Percentiles rank a stretch among this genome's conserved stretches.
phyloP scores from a whole-genome alignment of 2,329 filamentous ascomycete genomes.

The Fusarium fracticaudum region DNA sequence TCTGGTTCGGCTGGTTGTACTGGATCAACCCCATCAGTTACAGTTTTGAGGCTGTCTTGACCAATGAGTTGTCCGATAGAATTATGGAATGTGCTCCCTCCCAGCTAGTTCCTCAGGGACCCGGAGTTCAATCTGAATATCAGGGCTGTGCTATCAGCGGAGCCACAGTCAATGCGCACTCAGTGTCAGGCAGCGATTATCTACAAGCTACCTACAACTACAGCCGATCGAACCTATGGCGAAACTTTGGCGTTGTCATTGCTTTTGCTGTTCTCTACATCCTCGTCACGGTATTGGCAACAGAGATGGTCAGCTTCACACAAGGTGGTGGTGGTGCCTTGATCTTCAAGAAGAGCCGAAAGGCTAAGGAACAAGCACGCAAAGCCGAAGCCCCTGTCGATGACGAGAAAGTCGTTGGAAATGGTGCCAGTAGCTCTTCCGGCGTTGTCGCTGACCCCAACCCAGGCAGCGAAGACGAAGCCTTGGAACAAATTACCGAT shows the following conservation, averaged over 20 bases:
- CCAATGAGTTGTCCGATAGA: slow-evolving; percentile 64
- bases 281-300: slow-evolving; percentile 31
- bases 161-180: slow-evolving; percentile 44
- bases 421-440: neutral
- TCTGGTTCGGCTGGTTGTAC: slow-evolving; percentile 76
- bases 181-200: slow-evolving; percentile 65
- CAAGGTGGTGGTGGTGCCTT: slow-evolving; percentile 72
- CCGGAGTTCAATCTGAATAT: slow-evolving; percentile 52
- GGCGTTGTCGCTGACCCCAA: slow-evolving; percentile 9
- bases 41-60: slow-evolving; percentile 68
- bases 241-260: slow-evolving; percentile 37
- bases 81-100: slow-evolving; percentile 57
- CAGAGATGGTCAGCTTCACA: slow-evolving; percentile 47
- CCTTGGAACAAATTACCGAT: slow-evolving; percentile 41
- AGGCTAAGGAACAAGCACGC: slow-evolving; percentile 56
- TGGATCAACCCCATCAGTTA: slow-evolving; percentile 73
- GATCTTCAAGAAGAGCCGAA: slow-evolving; percentile 75
- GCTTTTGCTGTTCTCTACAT: slow-evolving; percentile 33
- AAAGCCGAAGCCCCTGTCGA: slow-evolving; percentile 38
- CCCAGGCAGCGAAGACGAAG: slow-evolving; percentile 8
- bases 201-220: slow-evolving; percentile 61
- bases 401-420: slow-evolving; percentile 39
- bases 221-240: slow-evolving; percentile 33
- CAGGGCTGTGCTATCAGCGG: slow-evolving; percentile 67
- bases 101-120: slow-evolving; percentile 59